A percentile compares a stretch with the other conserved stretches of the same genome.
Evolutionary conservation across 192 early-diverging fungal species (phyloP).

Genomic region (Coemansia sp.): DNA sequence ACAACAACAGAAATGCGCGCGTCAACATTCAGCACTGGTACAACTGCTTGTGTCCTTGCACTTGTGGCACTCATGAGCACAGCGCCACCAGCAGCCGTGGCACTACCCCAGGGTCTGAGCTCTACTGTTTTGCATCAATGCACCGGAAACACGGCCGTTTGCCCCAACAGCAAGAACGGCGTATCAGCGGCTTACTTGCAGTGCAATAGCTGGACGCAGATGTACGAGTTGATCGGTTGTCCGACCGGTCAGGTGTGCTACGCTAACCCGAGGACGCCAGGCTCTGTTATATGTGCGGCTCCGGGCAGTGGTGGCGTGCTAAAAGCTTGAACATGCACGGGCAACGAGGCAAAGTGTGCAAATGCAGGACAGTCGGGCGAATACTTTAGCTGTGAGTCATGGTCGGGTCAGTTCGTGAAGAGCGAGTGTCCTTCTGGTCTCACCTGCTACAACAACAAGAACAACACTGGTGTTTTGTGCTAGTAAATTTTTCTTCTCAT

Average conservation of each 20-base stretch:
- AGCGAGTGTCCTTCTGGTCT: constrained; percentile 24
- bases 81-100: background rate
- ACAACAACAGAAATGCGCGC: background rate
- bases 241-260: constrained; percentile 44
- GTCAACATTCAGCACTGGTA: background rate
- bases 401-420: constrained; percentile 41
- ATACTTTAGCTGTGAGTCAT: constrained; percentile 42
- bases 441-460: constrained; percentile 36
- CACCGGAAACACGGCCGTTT: constrained; percentile 36
- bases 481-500: background rate
- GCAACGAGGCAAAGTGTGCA: constrained; percentile 39
- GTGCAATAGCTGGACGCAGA: constrained; percentile 39
- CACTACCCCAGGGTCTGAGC: background rate
- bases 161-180: constrained; percentile 38
- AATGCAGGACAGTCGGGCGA: constrained; percentile 21
- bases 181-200: constrained; percentile 44
- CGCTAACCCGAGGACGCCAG: constrained; percentile 37
- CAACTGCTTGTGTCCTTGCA: background rate
- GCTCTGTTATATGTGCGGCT: constrained; percentile 35
- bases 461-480: constrained; percentile 28
- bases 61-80: background rate
- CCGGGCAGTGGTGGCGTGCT: constrained; percentile 42
- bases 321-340: constrained; percentile 26
- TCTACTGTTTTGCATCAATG: constrained; percentile 9
- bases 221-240: constrained; percentile 30